A percentile compares a stretch with the other conserved stretches of the same genome.
These are phyloP conservation scores for Galium porrigens DNA, from an alignment of 305 asterid genomes.

Conservation along the genomic window DNA sequence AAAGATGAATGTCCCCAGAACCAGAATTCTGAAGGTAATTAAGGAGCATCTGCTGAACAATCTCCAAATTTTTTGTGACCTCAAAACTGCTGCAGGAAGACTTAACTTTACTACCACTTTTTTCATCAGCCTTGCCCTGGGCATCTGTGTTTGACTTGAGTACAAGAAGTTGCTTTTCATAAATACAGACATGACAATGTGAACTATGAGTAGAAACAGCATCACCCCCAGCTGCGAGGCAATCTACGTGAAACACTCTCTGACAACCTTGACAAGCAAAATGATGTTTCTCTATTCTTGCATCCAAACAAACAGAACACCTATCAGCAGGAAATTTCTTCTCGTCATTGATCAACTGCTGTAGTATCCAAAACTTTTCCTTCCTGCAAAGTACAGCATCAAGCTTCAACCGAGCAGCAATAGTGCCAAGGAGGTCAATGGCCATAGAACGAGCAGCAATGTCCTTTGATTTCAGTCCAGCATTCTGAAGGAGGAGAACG, in stretches of 20 bases:
- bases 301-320: slow-evolving; percentile 66
- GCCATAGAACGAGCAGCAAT: slow-evolving; percentile 85
- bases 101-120: slow-evolving; percentile 15
- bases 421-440: slow-evolving; percentile 94
- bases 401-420: slow-evolving; percentile 89
- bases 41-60: slow-evolving; percentile 85
- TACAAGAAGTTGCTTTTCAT: slow-evolving; percentile 59
- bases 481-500: slow-evolving; percentile 92
- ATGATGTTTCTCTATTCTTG: slow-evolving; percentile 38
- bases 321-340: slow-evolving; percentile 35
- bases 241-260: slow-evolving; percentile 69
- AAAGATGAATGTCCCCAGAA: slow-evolving; percentile 56
- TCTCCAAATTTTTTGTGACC: slow-evolving; percentile 56
- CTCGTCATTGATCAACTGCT: slow-evolving; percentile 39
- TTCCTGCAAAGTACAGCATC: slow-evolving; percentile 63
- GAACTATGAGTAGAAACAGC: slow-evolving; percentile 43
- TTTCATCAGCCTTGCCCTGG: slow-evolving; percentile 37
- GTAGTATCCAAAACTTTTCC: slow-evolving; percentile 77
- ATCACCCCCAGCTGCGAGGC: slow-evolving; percentile 61
- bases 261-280: slow-evolving; percentile 67
- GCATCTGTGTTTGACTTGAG: slow-evolving; percentile 51
- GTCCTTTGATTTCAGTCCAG: slow-evolving; percentile 89
- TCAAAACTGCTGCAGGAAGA: slow-evolving; percentile 33
- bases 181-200: slow-evolving; percentile 60
- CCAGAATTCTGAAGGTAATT: slow-evolving; percentile 79